Evolutionary conservation across 345 rosid genomes (phyloP), one percentile per base, ranked within the genome.

Genomic region (Lepidium sativum): DNA sequence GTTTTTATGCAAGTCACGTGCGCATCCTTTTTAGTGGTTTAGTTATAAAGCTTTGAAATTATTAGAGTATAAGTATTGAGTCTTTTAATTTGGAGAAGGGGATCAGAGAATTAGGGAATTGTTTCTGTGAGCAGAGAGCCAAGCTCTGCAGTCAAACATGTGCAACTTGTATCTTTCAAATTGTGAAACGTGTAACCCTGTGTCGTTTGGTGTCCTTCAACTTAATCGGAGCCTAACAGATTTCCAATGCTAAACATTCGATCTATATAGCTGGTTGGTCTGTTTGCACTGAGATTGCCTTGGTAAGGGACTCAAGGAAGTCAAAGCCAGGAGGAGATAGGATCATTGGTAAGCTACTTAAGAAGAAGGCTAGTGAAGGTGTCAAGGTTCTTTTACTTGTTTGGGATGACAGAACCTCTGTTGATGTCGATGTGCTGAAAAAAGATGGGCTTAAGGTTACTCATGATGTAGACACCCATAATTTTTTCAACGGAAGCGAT

Each of bases 371-470:
- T 20, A 82, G 82, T 32, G 99, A 94, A 85, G 99, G 99, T 63
- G 96, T 94, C 33, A 81, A 86, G 80, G 97, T 94, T 51, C 82
- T 83, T 68, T 69, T 94, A 76, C 97, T 94, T 20, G 82, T 94
- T 55, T 94, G 99, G 99, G 99, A 94, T 69, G 99, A 94, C 73
- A 88, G 99, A 71, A 94, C 99, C 35, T 94, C 99, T 67, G 96
- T 94, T 68, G n/a, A n/a, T n/a, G n/a, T n/a, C n/a, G 87, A 83
- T 59, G 78, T 88, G 44, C 79, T 94, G 68, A 94, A 86, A 40
- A 86, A 79, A 78, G 97, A 94, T 74, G 99, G 99, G 7, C 73
- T 94, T 66, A 94, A 90, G 99, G 95, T 89, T 32, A 94, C 99
- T 54, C 99, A 94, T 61, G 99, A 94, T 70, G 91, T 90, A 69